These are phyloP conservation scores for Erythrophleum fordii DNA, from an alignment of 306 rosid species.

Conservation along the genomic window DNA sequence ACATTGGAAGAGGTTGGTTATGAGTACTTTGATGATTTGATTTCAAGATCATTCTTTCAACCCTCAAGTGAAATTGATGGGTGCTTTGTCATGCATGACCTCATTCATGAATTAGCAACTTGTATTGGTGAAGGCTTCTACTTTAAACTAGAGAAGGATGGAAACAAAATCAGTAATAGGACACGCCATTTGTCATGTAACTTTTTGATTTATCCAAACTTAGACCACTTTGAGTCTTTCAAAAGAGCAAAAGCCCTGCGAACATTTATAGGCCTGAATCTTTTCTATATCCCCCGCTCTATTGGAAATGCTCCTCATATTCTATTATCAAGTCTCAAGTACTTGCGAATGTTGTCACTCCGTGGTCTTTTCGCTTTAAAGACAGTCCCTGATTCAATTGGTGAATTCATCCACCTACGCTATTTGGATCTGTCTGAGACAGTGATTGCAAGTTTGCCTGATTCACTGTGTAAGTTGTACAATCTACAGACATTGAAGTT, in stretches of 20 bases:
- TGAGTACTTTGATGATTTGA: not conserved
- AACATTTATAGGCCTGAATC: conserved; percentile 12
- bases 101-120: not conserved
- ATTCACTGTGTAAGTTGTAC: not conserved
- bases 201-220: not conserved
- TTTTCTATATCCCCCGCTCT: no score
- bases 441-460: not conserved
- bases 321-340: not conserved
- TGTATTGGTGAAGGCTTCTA: conserved; percentile 7
- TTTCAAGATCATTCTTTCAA: conserved; percentile 13
- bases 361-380: accelerated
- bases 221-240: not conserved
- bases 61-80: not conserved
- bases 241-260: not conserved
- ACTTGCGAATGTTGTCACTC: conserved; percentile 12
- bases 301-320: not conserved
- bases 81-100: not conserved
- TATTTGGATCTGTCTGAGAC: not conserved
- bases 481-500: conserved; percentile 35
- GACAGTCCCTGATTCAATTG: not conserved
- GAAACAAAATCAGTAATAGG: not conserved
- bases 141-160: not conserved
- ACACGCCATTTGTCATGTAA: conserved; percentile 24
- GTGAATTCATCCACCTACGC: not conserved
- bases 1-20: not conserved